Conservation (phyloP, 495 filamentous ascomycete species). For the Lasiosphaeriaceae sp. region DNA sequence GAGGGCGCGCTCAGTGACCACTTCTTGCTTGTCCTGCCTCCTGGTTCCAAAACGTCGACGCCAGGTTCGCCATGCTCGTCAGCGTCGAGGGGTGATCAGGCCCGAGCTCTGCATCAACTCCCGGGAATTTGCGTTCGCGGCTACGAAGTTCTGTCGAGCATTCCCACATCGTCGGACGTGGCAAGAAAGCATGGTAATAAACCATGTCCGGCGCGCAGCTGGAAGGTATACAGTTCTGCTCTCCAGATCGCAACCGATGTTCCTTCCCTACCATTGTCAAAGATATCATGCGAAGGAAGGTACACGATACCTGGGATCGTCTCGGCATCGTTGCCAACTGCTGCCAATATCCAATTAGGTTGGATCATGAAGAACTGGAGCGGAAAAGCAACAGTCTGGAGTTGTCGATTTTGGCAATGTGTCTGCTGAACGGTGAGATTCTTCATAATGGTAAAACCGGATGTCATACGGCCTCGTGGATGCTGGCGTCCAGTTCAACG, state of each 20-base stretch:
- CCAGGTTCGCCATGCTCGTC: too few species aligned
- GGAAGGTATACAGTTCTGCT: background rate
- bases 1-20: too few species aligned
- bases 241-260: background rate
- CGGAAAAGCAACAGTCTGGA: background rate
- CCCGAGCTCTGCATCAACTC: background rate
- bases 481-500: too few species aligned
- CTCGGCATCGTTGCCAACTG: background rate
- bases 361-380: background rate
- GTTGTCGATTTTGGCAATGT: background rate
- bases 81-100: too few species aligned
- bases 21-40: too few species aligned
- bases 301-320: background rate
- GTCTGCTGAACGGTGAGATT: background rate
- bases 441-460: background rate
- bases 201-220: background rate
- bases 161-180: background rate
- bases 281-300: background rate
- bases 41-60: too few species aligned
- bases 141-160: background rate
- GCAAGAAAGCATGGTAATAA: background rate
- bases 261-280: background rate
- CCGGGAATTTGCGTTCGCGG: background rate
- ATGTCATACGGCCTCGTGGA: too few species aligned
- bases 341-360: background rate